These are phyloP conservation scores for Lichtheimia ornata DNA, from an alignment of 371 early-diverging fungal species.

Conservation along the genomic window DNA sequence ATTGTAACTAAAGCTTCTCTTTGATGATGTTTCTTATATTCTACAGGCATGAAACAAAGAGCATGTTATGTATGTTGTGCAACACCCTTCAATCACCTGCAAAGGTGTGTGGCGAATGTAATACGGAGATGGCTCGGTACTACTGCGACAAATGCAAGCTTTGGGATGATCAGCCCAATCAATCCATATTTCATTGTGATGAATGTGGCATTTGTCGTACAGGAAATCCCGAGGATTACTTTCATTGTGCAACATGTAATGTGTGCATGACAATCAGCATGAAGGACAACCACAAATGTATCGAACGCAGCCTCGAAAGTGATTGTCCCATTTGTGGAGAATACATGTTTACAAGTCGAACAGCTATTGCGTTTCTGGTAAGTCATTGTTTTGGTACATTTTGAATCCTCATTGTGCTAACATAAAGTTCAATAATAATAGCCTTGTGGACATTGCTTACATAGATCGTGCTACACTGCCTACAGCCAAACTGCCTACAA, in stretches of 20 bases:
- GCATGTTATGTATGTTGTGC: slow-evolving; percentile 95
- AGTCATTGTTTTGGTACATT: no score
- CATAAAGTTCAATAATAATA: slow-evolving; percentile 21
- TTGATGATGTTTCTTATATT: slow-evolving; percentile 42
- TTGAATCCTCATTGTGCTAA: no score
- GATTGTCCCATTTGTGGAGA: slow-evolving; percentile 99
- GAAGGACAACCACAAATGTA: slow-evolving; percentile 85
- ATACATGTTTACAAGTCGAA: slow-evolving; percentile 86
- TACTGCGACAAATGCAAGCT: slow-evolving; percentile 93
- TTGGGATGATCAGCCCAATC: slow-evolving; percentile 83
- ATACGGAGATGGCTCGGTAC: slow-evolving; percentile 69
- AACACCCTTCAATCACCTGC: slow-evolving; percentile 79
- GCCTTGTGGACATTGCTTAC: slow-evolving; percentile 96
- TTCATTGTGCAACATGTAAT: slow-evolving; percentile 94
- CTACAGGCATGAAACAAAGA: slow-evolving; percentile 72
- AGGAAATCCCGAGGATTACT: slow-evolving; percentile 78
- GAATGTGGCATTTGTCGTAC: slow-evolving; percentile 92
- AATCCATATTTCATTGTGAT: slow-evolving; percentile 88
- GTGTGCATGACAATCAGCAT: slow-evolving; percentile 84
- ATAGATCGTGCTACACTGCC: slow-evolving; percentile 82
- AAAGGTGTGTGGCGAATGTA: slow-evolving; percentile 75
- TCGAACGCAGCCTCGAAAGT: slow-evolving; percentile 87
- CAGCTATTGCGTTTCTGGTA: slow-evolving; percentile 84
- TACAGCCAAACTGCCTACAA: slow-evolving; percentile 88
- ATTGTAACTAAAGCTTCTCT: no score